A percentile compares a stretch with the other conserved stretches of the same genome.
phyloP scores from a whole-genome alignment of 768 basidiomycete species.

The Tulasnella sp. region DNA sequence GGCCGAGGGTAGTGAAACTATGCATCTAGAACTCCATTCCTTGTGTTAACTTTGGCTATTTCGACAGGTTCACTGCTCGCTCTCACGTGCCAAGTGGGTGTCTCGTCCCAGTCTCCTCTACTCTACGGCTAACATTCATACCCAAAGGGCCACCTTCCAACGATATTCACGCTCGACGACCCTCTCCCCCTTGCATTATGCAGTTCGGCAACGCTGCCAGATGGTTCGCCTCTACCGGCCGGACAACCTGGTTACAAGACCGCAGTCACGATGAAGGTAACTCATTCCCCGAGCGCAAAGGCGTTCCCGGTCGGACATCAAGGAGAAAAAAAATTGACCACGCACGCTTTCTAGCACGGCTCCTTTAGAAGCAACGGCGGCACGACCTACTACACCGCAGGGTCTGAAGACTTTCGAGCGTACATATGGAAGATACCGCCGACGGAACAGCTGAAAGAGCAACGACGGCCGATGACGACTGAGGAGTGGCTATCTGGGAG shows the following conservation, averaged over 20 bases:
- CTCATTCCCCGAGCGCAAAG: not conserved
- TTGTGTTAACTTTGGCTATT: not conserved
- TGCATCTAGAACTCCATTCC: not conserved
- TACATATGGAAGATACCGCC: constrained; percentile 21
- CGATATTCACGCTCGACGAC: constrained; percentile 17
- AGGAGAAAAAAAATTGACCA: not conserved
- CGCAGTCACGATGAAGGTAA: constrained; percentile 16
- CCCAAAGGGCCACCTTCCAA: not conserved
- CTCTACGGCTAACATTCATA: not conserved
- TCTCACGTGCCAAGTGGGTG: constrained; percentile 16
- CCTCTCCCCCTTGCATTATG: constrained; percentile 14
- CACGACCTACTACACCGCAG: not conserved
- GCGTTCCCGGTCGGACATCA: not conserved
- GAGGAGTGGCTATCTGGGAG: constrained; percentile 8
- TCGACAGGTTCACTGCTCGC: constrained; percentile 10
- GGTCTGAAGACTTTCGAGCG: constrained; percentile 22
- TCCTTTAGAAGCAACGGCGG: constrained; percentile 6
- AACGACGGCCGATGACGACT: constrained; percentile 5
- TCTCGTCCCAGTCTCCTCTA: not conserved
- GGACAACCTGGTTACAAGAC: not conserved
- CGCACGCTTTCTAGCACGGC: not conserved
- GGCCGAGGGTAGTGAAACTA: not conserved
- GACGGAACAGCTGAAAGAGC: constrained; percentile 2
- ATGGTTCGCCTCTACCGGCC: constrained; percentile 9
- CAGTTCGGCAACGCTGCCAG: constrained; percentile 1